Base-by-base conservation (phyloP, 108 stramenopile species). In the Cyclotella sp. region DNA sequence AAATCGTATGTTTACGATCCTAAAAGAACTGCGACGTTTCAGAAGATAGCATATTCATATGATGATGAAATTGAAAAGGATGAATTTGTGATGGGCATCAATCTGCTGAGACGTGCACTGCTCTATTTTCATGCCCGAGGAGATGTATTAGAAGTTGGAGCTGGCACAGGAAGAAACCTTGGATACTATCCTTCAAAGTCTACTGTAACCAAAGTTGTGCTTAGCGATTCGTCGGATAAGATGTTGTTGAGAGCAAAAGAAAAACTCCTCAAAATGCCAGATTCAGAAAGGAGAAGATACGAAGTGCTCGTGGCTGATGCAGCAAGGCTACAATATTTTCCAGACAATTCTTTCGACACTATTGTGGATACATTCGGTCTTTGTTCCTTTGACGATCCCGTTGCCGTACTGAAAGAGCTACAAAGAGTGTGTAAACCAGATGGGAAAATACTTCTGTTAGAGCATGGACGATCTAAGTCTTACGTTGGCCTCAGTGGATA, bases 341-440 rank as follows among this genome's bases (percentile, higher is more conserved):
- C 85, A 5, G 87, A 92, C 53, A 63, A 86, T 29, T 75, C 65
- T 7, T 96, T 95, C 73, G 96, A 96, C 78, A 93, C 94, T 2
- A 88, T 96, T 15, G 95, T 96, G 9, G 95, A 96, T 82, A 96
- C 97, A 0, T 98, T 98, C 76, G 96, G 97, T 15, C 84, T 98
- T 16, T 98, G 97, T 77, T 89, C 88, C 44, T 91, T 89, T 70
- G 86, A 95, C 47, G 94, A 98, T 77, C 97, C 97, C 10, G 87
- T 90, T 9, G 78, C 59, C 0, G 95, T 92, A 5, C 77, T 98
- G 45, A 81, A 75, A 58, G 96, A 96, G 75, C 90, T 96, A 83
- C 80, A 79, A 53, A 79, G 97, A 41, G 95, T 96, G 0, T 93
- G 91, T 73, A 90, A 91, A 77, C 89, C 88, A 7, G 86, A 86